Evolutionary conservation across 73 alveolate genomes (phyloP), one percentile per base, ranked within the genome.

Genomic region (Effrenium voratum): DNA sequence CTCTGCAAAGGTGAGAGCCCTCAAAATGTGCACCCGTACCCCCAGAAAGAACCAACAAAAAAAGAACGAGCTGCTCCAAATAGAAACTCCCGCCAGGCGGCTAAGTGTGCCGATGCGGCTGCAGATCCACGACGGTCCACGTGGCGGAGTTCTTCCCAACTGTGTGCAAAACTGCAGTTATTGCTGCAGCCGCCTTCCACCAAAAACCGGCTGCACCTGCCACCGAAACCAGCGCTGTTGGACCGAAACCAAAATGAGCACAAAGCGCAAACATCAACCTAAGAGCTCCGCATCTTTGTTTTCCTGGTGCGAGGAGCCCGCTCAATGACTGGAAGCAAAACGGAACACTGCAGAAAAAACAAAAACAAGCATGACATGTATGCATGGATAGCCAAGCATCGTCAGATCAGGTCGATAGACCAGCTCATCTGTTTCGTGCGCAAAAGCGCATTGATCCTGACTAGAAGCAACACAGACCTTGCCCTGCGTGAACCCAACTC

Each of bases 91-190:
- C 52, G 83, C 83, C 83, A 38, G 52, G 3, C 34, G 49, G 83
- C 34, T 38, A 36, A 19, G 47, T 2, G 49, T 19, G 36, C 49
- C 52, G 15, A 4, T 57, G 16, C 43, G 6, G 82, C 46, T 13
- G 94, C 13, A 0, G 1, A 26, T 38, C 83, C 85, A 30, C 82
- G n/a, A 26, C 40, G 85, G 13, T 63, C 68, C n/a, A 87, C 49
- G 24, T 41, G 52, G 38, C 95, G 95, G 55, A 87, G 41, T 5
- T 87, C 95, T 24, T 72, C 95, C 47, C 12, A 38, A 52, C 95
- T 76, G 49, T 87, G 95, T 5, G 95, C 95, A 28, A 87, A 87
- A 72, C 95, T 87, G 95, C 95, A 87, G 12, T 44, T 60, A 24
- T 30, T 52, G 41, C 32, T 36, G 38, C 95, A 87, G 2, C 36